These are phyloP conservation scores for Arthrocladium fulminans DNA, from an alignment of 2,329 filamentous ascomycete species.

Conservation along the genomic window DNA sequence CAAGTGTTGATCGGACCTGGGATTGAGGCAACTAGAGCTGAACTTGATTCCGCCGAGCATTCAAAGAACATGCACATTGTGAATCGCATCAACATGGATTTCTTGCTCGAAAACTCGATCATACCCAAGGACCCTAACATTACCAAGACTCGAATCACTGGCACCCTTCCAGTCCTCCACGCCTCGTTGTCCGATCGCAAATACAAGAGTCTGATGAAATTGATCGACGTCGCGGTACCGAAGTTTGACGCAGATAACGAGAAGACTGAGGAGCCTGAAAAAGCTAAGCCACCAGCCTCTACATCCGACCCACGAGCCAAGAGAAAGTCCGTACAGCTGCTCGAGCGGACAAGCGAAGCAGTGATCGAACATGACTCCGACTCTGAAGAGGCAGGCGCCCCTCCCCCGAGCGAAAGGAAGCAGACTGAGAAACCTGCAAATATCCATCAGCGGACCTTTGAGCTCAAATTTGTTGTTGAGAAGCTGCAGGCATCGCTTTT, in stretches of 20 bases:
- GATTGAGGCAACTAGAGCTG: constrained; percentile 77
- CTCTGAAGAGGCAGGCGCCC: too few species aligned
- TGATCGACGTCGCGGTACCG: constrained; percentile 91
- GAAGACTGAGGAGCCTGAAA: constrained; percentile 27
- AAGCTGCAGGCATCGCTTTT: constrained; percentile 88
- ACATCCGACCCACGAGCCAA: constrained; percentile 28
- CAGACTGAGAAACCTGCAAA: constrained; percentile 39
- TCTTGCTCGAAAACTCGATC: constrained; percentile 91
- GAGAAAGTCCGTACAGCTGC: constrained; percentile 28
- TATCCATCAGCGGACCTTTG: constrained; percentile 81
- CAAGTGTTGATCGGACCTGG: constrained; percentile 93
- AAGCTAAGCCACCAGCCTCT: constrained; percentile 28
- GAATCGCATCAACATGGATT: constrained; percentile 94
- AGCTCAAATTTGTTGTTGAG: constrained; percentile 94
- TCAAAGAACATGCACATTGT: constrained; percentile 75
- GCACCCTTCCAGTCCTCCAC: constrained; percentile 84
- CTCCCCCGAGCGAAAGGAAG: too few species aligned
- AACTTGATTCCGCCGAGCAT: constrained; percentile 61
- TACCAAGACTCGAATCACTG: constrained; percentile 83
- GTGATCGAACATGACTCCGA: constrained; percentile 64
- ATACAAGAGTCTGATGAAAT: constrained; percentile 92
- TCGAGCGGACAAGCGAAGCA: constrained; percentile 56
- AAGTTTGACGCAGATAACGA: constrained; percentile 51
- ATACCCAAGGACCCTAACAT: constrained; percentile 91
- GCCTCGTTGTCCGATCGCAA: constrained; percentile 88